Percentiles rank a stretch among this genome's conserved stretches.
These are phyloP conservation scores for Pterocarpus macrocarpus DNA, from an alignment of 306 rosid genomes.

Conservation along the genomic window DNA sequence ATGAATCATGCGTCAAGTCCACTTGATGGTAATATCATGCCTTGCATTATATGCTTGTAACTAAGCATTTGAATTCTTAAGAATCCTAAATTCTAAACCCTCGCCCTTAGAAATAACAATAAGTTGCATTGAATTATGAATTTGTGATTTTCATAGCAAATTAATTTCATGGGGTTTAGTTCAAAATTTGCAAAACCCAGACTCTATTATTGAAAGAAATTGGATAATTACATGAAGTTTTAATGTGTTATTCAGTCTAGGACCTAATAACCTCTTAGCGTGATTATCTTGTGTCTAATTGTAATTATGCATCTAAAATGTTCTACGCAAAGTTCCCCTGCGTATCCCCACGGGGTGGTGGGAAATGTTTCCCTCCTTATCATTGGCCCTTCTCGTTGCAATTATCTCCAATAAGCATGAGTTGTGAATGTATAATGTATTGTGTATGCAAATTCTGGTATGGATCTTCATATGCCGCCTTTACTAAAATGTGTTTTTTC, in stretches of 20 bases:
- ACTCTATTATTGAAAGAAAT: not conserved
- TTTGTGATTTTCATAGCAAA: not conserved
- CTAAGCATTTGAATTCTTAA: not conserved
- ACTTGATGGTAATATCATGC: slow-evolving; percentile 66
- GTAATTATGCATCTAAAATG: slow-evolving; percentile 1
- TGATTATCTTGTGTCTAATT: not conserved
- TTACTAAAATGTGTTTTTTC: too few species aligned
- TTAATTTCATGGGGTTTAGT: slow-evolving; percentile 1
- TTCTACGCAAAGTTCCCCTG: too few species aligned
- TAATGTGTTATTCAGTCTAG: not conserved
- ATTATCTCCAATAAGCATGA: not conserved
- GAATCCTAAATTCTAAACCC: too few species aligned
- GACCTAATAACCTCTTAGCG: not conserved
- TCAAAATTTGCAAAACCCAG: slow-evolving; percentile 6
- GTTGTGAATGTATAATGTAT: not conserved
- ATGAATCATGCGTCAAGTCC: slow-evolving; percentile 79
- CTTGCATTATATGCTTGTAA: not conserved
- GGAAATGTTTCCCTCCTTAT: not conserved
- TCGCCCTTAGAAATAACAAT: too few species aligned
- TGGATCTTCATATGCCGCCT: too few species aligned
- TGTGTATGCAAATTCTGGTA: not conserved
- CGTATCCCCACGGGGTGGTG: not conserved
- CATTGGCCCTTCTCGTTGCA: not conserved
- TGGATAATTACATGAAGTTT: not conserved
- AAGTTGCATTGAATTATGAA: too few species aligned